Evolutionary conservation across 2,329 filamentous ascomycete genomes (phyloP), one percentile per base, ranked within the genome.

Genomic region (Penicillium sp.): DNA sequence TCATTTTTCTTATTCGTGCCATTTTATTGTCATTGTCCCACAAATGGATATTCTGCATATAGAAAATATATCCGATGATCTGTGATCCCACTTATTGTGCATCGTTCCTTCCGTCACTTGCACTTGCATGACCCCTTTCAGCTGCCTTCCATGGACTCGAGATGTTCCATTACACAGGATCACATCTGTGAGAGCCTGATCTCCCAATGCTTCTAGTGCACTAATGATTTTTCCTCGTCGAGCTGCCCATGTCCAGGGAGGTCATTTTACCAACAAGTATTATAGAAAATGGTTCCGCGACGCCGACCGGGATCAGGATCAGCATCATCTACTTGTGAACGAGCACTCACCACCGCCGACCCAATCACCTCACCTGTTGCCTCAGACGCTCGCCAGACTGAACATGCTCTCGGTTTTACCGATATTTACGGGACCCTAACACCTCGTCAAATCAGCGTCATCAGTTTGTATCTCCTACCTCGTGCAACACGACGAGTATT

Each of bases 401-500:
- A 54, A 9, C 38, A 53, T 35, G 46, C 56, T 2, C 44, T 50
- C 1, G 59, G 58, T 4, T 60, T 61, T 39, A 45, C 49, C 11
- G 56, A 57, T 30, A 61, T 61, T 35, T 61, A 58, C 25, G 52
- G 54, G 4, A 47, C 49, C 3, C 33, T 61, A 34, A 41, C 53
- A 30, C 56, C 58, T 6, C 53, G 56, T 22, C 54, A 58, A 40
- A 41, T 63, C n/a, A 57, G 55, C 18, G 40, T 64, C 33, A 61
- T 63, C 42, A 55, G 63, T 66, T 31, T 42, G 63, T 56, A 25
- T 37, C 33, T 36, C 16, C n/a, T 16, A 13, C 13, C 8, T 27
- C n/a, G 11, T 31, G 14, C 14, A 25, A 27, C 12, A 22, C 12
- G 22, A 19, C 6, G 28, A 6, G 3, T 14, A 39, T 31, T 28